phyloP scores from a whole-genome alignment of 1,139 yeast genomes.

The Blastobotrys malaysiensis region DNA sequence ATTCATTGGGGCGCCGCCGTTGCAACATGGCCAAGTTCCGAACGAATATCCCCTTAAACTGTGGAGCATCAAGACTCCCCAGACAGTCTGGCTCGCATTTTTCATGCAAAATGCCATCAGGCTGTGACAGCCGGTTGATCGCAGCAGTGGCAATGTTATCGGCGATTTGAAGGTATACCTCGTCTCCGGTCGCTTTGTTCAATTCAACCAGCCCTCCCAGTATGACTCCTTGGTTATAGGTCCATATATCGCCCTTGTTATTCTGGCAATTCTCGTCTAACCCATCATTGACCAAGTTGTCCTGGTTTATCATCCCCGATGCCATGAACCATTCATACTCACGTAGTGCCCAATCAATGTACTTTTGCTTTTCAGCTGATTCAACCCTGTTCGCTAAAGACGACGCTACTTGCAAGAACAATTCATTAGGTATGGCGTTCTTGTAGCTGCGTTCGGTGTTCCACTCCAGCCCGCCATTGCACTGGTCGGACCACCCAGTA shows the following conservation, averaged over 20 bases:
- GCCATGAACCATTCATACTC: conserved; percentile 16
- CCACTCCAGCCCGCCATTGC: conserved; percentile 20
- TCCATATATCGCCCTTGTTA: conserved; percentile 13
- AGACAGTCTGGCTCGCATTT: conserved; percentile 14
- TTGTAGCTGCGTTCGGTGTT: conserved; percentile 13
- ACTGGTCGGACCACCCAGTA: conserved; percentile 14
- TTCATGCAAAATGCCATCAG: conserved; percentile 14
- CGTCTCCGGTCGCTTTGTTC: conserved; percentile 4
- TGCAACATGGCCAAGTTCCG: conserved; percentile 16
- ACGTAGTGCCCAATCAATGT: conserved; percentile 15
- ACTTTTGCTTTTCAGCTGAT: conserved; percentile 5
- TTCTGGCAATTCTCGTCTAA: conserved; percentile 12
- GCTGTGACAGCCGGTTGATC: conserved; percentile 5
- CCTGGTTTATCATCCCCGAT: conserved; percentile 12
- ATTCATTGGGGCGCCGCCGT: not conserved
- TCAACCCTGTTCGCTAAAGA: conserved; percentile 14
- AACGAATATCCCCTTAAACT: conserved; percentile 19
- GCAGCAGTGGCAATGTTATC: conserved; percentile 14
- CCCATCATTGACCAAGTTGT: conserved; percentile 16
- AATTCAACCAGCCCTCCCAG: conserved; percentile 16
- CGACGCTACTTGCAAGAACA: conserved; percentile 15
- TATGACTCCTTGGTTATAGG: conserved; percentile 20
- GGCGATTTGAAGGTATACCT: conserved; percentile 11
- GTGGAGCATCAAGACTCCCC: conserved; percentile 12
- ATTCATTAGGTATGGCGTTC: conserved; percentile 19